Evolutionary conservation across 2,329 filamentous ascomycete genomes (phyloP).

Genomic region (Fusarium napiforme): DNA sequence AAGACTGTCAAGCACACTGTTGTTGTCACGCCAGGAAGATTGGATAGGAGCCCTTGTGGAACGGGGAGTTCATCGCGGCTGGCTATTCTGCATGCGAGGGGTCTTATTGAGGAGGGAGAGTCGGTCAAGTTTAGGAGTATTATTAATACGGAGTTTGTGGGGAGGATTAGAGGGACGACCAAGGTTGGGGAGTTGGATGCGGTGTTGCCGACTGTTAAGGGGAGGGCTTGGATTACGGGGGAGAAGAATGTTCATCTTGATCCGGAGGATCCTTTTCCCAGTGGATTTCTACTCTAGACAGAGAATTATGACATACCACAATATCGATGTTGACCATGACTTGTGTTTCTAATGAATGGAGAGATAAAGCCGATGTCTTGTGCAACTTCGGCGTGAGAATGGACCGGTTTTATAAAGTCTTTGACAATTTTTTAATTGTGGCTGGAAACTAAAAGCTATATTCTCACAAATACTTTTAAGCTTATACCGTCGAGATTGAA

Average conservation of each 20-base stretch:
- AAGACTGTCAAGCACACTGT: conserved; percentile 13
- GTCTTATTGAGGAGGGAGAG: background rate
- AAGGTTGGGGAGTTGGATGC: conserved; percentile 16
- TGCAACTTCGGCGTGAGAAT: too few relatives aligned
- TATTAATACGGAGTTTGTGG: conserved; percentile 18
- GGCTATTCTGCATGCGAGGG: conserved; percentile 5
- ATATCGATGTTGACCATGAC: fast-evolving
- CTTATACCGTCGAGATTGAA: too few relatives aligned
- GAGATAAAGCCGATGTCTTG: fast-evolving
- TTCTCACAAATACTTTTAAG: too few relatives aligned
- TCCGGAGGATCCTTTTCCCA: conserved; percentile 12
- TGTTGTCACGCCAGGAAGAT: conserved; percentile 3
- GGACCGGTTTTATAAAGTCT: too few relatives aligned
- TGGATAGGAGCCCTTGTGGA: conserved; percentile 15
- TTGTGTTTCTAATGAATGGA: background rate
- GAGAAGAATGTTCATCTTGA: conserved; percentile 25
- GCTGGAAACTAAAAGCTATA: too few relatives aligned
- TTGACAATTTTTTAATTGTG: too few relatives aligned
- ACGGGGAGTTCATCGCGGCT: conserved; percentile 13
- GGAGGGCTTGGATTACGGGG: conserved; percentile 14
- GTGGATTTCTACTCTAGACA: background rate
- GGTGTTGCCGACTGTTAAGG: conserved; percentile 7
- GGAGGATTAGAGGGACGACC: background rate
- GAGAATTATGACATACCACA: fast-evolving
- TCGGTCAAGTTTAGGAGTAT: conserved; percentile 14